Conservation (phyloP, 2,329 filamentous ascomycete genomes). For the Ramularia collo-cygni region DNA sequence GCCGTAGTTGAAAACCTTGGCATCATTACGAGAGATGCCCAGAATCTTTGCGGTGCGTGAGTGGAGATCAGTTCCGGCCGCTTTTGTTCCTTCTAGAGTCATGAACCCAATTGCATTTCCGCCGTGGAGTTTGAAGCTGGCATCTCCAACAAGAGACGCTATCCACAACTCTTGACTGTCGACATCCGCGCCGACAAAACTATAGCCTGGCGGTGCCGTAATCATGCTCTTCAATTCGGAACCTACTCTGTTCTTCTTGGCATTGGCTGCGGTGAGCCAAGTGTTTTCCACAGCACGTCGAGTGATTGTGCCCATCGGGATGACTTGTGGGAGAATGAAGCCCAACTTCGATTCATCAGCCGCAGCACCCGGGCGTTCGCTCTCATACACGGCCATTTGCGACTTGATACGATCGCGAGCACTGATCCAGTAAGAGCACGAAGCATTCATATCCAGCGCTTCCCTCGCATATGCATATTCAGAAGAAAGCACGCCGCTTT, state of each 20-base stretch:
- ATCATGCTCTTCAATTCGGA: constrained; percentile 98
- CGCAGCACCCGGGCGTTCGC: constrained; percentile 42
- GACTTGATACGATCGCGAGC: constrained; percentile 85
- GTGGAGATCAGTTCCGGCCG: constrained; percentile 87
- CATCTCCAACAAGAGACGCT: constrained; percentile 87
- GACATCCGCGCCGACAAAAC: constrained; percentile 93
- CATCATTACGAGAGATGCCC: constrained; percentile 88
- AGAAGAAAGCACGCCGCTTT: constrained; percentile 78
- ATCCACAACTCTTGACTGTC: constrained; percentile 99
- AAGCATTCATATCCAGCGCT: constrained; percentile 96
- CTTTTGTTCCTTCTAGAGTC: constrained; percentile 94
- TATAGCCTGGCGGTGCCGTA: constrained; percentile 80
- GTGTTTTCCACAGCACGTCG: constrained; percentile 93
- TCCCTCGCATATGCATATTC: constrained; percentile 88
- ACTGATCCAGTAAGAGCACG: constrained; percentile 98
- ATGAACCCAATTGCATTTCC: constrained; percentile 98
- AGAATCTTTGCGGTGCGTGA: constrained; percentile 88
- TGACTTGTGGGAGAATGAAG: constrained; percentile 89
- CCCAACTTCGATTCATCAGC: constrained; percentile 46
- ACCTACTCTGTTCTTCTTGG: constrained; percentile 90
- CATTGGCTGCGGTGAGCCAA: constrained; percentile 96
- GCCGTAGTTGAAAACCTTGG: constrained; percentile 98
- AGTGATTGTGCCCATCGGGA: constrained; percentile 97
- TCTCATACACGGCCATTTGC: constrained; percentile 89
- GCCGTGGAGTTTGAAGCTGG: constrained; percentile 88